phyloP scores from a whole-genome alignment of 2,329 filamentous ascomycete species.

The Ophiostoma fasciatum region DNA sequence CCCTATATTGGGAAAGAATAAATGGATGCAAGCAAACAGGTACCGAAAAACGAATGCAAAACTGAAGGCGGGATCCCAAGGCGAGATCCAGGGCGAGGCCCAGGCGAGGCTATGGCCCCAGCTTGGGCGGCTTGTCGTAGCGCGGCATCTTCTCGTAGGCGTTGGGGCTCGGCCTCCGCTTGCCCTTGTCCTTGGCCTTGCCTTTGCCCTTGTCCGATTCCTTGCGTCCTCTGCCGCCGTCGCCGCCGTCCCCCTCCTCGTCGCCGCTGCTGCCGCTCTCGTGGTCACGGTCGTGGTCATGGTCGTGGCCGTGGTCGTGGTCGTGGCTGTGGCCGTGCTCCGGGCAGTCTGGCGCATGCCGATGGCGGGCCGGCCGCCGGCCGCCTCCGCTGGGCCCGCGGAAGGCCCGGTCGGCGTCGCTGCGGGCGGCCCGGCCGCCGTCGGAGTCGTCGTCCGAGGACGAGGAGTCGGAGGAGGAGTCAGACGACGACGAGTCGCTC shows the following conservation, averaged over 20 bases:
- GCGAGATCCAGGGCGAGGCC: no score
- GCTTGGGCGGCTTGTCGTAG: constrained; percentile 23
- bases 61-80: no score
- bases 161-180: constrained; percentile 53
- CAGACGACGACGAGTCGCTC: constrained; percentile 44
- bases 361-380: constrained; percentile 15
- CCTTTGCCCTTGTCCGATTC: constrained; percentile 10
- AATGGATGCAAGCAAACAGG: no score
- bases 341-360: constrained; percentile 20
- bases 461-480: constrained; percentile 33
- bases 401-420: constrained; percentile 11
- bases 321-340: constrained; percentile 18
- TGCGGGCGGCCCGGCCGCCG: constrained; percentile 12
- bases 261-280: constrained; percentile 19
- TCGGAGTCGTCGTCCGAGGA: constrained; percentile 21
- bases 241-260: background rate
- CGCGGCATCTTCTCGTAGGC: constrained; percentile 63
- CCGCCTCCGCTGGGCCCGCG: constrained; percentile 10
- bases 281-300: constrained; percentile 21
- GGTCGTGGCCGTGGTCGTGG: constrained; percentile 15
- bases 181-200: constrained; percentile 26
- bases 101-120: background rate
- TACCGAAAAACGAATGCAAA: no score
- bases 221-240: background rate
- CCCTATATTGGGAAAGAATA: no score